Evolutionary conservation across 257 asterid genomes (phyloP).

Genomic region (Scutellaria baicalensis): DNA sequence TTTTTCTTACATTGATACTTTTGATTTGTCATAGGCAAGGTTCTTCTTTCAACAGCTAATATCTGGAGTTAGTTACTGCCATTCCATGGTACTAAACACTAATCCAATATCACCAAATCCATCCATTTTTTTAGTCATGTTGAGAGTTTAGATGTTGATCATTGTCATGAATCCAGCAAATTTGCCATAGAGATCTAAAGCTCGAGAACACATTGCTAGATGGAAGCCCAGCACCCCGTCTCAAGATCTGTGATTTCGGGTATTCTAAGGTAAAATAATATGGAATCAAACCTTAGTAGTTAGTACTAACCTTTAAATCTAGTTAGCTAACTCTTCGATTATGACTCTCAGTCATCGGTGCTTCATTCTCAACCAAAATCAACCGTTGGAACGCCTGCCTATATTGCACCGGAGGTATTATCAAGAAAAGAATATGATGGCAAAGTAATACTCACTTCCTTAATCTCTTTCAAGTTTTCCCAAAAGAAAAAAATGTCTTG

Average conservation of each 20-base stretch:
- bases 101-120: background rate
- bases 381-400: conserved; percentile 77
- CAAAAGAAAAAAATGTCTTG: background rate
- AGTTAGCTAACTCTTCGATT: background rate
- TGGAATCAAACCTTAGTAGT: background rate
- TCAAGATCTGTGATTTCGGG: conserved; percentile 53
- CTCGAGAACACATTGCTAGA: conserved; percentile 50
- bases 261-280: conserved; percentile 35
- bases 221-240: conserved; percentile 33
- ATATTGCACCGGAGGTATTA: conserved; percentile 78
- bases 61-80: conserved; percentile 52
- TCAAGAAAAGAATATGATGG: conserved; percentile 74
- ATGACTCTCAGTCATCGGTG: conserved; percentile 44
- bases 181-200: conserved; percentile 50
- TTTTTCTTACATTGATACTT: background rate
- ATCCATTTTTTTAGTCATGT: background rate
- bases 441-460: conserved; percentile 32
- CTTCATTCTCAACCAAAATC: conserved; percentile 84
- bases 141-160: background rate
- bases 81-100: conserved; percentile 27
- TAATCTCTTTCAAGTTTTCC: background rate
- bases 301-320: background rate
- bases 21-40: conserved; percentile 27
- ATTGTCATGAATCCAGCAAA: conserved; percentile 33
- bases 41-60: conserved; percentile 43